These are phyloP conservation scores for Aspergillus ochraceoroseus DNA, from an alignment of 2,329 filamentous ascomycete species.

Conservation along the genomic window DNA sequence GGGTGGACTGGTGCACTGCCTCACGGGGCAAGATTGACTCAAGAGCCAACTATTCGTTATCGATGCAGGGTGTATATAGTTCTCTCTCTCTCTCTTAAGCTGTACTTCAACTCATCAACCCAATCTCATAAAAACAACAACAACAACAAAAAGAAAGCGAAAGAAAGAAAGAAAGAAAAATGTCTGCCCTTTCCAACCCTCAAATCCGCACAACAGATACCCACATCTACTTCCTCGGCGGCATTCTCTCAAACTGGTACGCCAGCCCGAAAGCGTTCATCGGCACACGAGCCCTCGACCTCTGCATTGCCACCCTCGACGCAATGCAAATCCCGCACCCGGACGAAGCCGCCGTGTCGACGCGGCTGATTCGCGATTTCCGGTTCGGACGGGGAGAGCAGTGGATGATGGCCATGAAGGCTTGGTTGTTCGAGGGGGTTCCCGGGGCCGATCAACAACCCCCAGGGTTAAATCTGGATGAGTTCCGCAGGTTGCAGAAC, in stretches of 20 bases:
- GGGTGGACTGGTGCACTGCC: not conserved
- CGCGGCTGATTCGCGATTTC: constrained; percentile 7
- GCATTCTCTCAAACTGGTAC: constrained; percentile 16
- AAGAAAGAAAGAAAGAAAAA: not conserved
- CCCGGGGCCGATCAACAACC: too few species aligned
- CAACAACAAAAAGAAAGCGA: not conserved
- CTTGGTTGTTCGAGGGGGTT: constrained; percentile 14
- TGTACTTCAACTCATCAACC: too few species aligned
- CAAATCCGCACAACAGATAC: constrained; percentile 9
- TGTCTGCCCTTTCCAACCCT: not conserved
- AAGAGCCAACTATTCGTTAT: too few species aligned
- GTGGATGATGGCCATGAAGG: constrained; percentile 18
- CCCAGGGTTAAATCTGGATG: too few species aligned
- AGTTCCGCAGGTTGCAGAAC: too few species aligned
- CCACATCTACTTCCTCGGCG: constrained; percentile 15
- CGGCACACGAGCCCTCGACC: constrained; percentile 6
- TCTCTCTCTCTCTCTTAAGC: too few species aligned
- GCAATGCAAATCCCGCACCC: constrained; percentile 4
- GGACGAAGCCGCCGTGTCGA: constrained; percentile 1
- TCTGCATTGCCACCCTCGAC: constrained; percentile 10
- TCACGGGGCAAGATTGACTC: not conserved
- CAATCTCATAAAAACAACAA: not conserved
- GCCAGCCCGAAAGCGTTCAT: constrained; percentile 5
- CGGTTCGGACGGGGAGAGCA: constrained; percentile 15
- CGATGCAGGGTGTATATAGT: too few species aligned